Conservation (phyloP, 306 rosid species). For the Quercus mongolica region DNA sequence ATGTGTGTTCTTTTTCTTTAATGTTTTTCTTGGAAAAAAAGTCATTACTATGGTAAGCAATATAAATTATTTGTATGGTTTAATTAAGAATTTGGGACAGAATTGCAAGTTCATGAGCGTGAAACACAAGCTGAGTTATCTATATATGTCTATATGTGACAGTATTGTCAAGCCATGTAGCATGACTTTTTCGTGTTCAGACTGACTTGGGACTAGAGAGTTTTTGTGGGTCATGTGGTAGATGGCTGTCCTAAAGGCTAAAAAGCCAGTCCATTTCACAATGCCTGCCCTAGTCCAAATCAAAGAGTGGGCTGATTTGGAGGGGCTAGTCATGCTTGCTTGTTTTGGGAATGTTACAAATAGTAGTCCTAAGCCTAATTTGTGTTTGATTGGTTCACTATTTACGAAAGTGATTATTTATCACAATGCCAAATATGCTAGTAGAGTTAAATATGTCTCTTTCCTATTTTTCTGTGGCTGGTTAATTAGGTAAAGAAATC, state of each 20-base stretch:
- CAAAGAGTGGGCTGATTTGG: background rate
- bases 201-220: too few species aligned
- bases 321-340: background rate
- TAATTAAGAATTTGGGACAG: slow-evolving; percentile 4
- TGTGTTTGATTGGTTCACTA: background rate
- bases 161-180: background rate
- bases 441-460: too few species aligned
- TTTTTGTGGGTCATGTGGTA: background rate
- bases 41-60: background rate
- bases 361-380: background rate
- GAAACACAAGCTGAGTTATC: slow-evolving; percentile 7
- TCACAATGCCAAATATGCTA: too few species aligned
- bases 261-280: background rate
- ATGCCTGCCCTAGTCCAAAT: background rate
- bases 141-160: background rate
- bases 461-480: too few species aligned
- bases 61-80: too few species aligned
- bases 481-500: too few species aligned
- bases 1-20: too few species aligned
- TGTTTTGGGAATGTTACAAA: background rate
- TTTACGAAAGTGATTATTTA: too few species aligned
- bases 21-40: background rate
- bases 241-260: background rate
- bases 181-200: background rate
- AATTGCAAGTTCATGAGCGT: background rate